phyloP scores from a whole-genome alignment of 495 filamentous ascomycete species.

The Antarctomyces pellizariae region DNA sequence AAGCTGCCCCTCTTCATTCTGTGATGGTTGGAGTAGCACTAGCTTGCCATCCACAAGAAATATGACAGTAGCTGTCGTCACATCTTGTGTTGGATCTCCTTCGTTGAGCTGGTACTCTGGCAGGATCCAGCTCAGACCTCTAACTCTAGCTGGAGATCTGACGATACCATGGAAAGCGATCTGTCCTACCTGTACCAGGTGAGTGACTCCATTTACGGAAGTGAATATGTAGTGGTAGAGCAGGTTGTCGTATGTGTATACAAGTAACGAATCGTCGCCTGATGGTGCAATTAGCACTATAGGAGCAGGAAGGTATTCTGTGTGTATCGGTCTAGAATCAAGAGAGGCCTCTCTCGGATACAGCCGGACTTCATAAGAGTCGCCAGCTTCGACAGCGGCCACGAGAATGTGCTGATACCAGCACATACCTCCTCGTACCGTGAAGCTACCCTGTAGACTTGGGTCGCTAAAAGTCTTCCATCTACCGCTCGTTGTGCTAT shows the following conservation, averaged over 20 bases:
- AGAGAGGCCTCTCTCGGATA: conserved; percentile 73
- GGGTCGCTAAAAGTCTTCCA: conserved; percentile 87
- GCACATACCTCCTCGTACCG: conserved; percentile 88
- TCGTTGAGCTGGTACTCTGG: conserved; percentile 76
- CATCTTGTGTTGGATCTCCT: conserved; percentile 90
- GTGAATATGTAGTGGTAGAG: conserved; percentile 86
- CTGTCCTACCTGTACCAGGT: conserved; percentile 75
- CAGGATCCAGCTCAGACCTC: conserved; percentile 86
- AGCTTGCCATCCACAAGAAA: conserved; percentile 93
- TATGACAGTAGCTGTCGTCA: conserved; percentile 77
- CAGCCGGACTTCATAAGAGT: conserved; percentile 67
- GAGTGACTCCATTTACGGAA: conserved; percentile 37
- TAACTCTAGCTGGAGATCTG: conserved; percentile 70
- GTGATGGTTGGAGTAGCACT: conserved; percentile 70
- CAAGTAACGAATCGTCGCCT: conserved; percentile 81
- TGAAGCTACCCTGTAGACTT: conserved; percentile 65
- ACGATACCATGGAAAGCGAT: conserved; percentile 96
- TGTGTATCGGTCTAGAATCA: conserved; percentile 46
- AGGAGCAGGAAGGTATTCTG: conserved; percentile 56
- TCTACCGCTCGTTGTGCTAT: conserved; percentile 78
- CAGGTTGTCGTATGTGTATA: conserved; percentile 92
- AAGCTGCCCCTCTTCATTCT: conserved; percentile 47
- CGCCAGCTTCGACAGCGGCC: conserved; percentile 71
- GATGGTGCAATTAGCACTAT: conserved; percentile 70
- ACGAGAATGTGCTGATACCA: conserved; percentile 96